phyloP scores from a whole-genome alignment of 2,329 filamentous ascomycete species.

The Fusarium torreyae region DNA sequence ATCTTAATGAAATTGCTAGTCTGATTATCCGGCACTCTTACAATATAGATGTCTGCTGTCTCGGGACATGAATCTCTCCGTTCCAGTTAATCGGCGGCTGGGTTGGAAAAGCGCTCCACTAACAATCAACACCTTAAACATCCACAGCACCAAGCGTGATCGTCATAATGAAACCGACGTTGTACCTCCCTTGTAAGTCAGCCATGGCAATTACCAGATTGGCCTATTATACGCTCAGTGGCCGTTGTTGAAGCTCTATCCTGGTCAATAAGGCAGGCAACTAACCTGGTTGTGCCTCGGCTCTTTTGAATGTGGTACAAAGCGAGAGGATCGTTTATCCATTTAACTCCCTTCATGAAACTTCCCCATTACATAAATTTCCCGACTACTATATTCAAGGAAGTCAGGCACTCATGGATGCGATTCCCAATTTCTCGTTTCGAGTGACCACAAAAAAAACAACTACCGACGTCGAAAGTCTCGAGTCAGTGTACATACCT shows the following conservation, averaged over 20 bases:
- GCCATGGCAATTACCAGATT: slow-evolving; percentile 20
- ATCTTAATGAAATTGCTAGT: background rate
- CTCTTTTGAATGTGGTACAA: slow-evolving; percentile 10
- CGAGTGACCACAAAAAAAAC: background rate
- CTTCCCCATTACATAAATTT: slow-evolving; percentile 33
- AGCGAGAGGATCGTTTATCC: slow-evolving; percentile 24
- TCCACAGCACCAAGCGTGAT: slow-evolving; percentile 23
- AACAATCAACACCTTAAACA: slow-evolving; percentile 21
- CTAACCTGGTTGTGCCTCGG: slow-evolving; percentile 23
- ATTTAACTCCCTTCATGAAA: slow-evolving; percentile 7
- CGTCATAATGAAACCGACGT: slow-evolving; percentile 35
- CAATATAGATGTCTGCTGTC: slow-evolving; percentile 3
- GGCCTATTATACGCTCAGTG: slow-evolving; percentile 15
- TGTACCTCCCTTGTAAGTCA: slow-evolving; percentile 22
- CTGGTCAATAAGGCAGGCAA: slow-evolving; percentile 21
- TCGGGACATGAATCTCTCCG: background rate
- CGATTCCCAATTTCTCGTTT: slow-evolving; percentile 1
- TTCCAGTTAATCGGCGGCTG: slow-evolving; percentile 8
- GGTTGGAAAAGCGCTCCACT: slow-evolving; percentile 26
- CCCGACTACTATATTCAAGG: slow-evolving; percentile 16
- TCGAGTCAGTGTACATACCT: slow-evolving; percentile 8
- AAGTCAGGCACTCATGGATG: slow-evolving; percentile 4
- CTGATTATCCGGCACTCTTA: slow-evolving; percentile 11
- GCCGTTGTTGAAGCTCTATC: slow-evolving; percentile 10
- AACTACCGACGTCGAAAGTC: slow-evolving; percentile 17